A percentile compares a stretch with the other conserved stretches of the same genome.
Conservation (phyloP, 345 rosid species). For the Aquilaria malaccensis region DNA sequence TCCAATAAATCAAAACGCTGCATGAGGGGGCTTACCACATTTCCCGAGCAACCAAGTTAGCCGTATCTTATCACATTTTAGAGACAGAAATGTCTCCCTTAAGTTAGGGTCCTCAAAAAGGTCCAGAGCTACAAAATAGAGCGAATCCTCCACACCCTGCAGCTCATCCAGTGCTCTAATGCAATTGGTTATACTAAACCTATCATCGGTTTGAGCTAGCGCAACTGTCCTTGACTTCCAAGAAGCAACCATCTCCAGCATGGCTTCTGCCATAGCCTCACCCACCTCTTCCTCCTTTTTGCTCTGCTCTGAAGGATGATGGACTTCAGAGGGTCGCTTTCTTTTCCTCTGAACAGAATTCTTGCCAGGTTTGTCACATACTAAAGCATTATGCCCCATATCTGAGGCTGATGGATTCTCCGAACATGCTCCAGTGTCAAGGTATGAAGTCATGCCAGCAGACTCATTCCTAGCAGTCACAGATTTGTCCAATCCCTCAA, state of each 20-base stretch:
- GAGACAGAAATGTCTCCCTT: conserved; percentile 58
- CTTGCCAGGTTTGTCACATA: conserved; percentile 23
- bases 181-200: conserved; percentile 52
- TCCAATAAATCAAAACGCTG: not conserved
- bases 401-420: conserved; percentile 30
- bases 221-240: conserved; percentile 31
- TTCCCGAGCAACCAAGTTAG: conserved; percentile 56
- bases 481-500: conserved; percentile 57
- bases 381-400: conserved; percentile 8
- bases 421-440: conserved; percentile 20
- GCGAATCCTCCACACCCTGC: conserved; percentile 37
- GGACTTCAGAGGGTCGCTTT: conserved; percentile 38
- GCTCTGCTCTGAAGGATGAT: conserved; percentile 17
- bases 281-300: conserved; percentile 30
- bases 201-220: conserved; percentile 20
- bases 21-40: conserved; percentile 17
- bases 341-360: conserved; percentile 31
- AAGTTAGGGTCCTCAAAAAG: conserved; percentile 55
- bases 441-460: conserved; percentile 13
- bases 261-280: conserved; percentile 48
- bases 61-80: conserved; percentile 32
- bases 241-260: conserved; percentile 51
- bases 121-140: conserved; percentile 61
- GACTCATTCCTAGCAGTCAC: conserved; percentile 20
- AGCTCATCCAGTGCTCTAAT: conserved; percentile 62